Conservation (phyloP, 1,284 basidiomycete species). For the Pyrrhoderma noxium region DNA sequence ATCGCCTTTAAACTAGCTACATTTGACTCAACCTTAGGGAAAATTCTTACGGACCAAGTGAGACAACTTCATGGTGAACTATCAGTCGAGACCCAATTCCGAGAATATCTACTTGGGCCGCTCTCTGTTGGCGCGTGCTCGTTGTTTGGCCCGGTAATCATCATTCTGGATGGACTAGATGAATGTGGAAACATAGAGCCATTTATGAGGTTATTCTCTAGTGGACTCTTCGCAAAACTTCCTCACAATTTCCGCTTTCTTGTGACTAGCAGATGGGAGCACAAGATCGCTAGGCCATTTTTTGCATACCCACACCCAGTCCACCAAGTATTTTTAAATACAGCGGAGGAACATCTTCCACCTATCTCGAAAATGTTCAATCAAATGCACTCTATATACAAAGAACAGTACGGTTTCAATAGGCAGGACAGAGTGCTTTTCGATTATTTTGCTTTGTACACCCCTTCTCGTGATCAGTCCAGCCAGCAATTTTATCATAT, state of each 20-base stretch:
- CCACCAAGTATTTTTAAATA: no score
- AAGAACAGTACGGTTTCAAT: no score
- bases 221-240: background rate
- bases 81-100: background rate
- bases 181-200: slow-evolving; percentile 1
- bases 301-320: no score
- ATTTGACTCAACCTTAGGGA: background rate
- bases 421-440: no score
- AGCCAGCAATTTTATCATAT: no score
- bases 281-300: no score
- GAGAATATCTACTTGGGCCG: background rate
- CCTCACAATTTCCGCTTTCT: slow-evolving; percentile 1
- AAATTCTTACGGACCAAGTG: background rate
- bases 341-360: no score
- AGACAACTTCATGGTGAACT: background rate
- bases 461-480: no score
- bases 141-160: background rate
- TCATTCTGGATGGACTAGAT: slow-evolving; percentile 6
- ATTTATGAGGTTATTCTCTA: background rate
- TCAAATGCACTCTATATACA: no score
- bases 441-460: no score
- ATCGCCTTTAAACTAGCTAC: background rate
- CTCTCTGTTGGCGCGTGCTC: background rate
- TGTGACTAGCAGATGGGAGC: no score
- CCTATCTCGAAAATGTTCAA: no score